These are phyloP conservation scores for Meyerozyma elateridarum DNA, from an alignment of 1,139 yeast species.

Conservation along the genomic window DNA sequence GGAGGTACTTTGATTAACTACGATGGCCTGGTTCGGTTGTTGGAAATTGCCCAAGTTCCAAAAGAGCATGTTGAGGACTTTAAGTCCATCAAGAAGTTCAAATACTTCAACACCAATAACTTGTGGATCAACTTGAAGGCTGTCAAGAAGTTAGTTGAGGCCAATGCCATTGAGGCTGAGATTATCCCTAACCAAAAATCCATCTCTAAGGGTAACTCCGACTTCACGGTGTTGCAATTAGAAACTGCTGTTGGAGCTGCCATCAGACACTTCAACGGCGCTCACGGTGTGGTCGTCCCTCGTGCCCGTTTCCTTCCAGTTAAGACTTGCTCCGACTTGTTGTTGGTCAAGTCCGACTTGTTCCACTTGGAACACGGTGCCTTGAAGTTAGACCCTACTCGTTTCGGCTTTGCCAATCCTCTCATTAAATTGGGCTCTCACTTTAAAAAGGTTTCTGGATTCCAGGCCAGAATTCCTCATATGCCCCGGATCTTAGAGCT, in stretches of 20 bases:
- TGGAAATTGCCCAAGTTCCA: slow-evolving; percentile 98
- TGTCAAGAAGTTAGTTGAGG: slow-evolving; percentile 84
- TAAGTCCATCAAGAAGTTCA: slow-evolving; percentile 95
- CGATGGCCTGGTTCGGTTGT: slow-evolving; percentile 88
- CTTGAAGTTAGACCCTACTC: slow-evolving; percentile 71
- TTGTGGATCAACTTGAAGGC: slow-evolving; percentile 96
- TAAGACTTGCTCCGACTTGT: slow-evolving; percentile 91
- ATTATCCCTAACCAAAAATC: slow-evolving; percentile 93
- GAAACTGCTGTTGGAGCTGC: slow-evolving; percentile 99
- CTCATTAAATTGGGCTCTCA: slow-evolving; percentile 94
- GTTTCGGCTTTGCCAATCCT: slow-evolving; percentile 88
- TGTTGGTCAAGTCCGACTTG: slow-evolving; percentile 93
- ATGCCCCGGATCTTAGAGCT: slow-evolving; percentile 95
- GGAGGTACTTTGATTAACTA: slow-evolving; percentile 98
- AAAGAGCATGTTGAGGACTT: slow-evolving; percentile 98
- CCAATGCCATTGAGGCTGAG: slow-evolving; percentile 80
- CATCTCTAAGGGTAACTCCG: slow-evolving; percentile 70
- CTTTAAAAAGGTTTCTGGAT: slow-evolving; percentile 90
- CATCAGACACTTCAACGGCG: slow-evolving; percentile 89
- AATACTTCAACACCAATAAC: slow-evolving; percentile 96
- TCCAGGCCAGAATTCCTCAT: slow-evolving; percentile 86
- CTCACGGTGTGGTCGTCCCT: slow-evolving; percentile 98
- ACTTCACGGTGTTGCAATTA: slow-evolving; percentile 83
- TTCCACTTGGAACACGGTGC: slow-evolving; percentile 92
- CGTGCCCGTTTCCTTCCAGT: slow-evolving; percentile 97